phyloP scores from a whole-genome alignment of 768 basidiomycete species.

The Russula virescens region DNA sequence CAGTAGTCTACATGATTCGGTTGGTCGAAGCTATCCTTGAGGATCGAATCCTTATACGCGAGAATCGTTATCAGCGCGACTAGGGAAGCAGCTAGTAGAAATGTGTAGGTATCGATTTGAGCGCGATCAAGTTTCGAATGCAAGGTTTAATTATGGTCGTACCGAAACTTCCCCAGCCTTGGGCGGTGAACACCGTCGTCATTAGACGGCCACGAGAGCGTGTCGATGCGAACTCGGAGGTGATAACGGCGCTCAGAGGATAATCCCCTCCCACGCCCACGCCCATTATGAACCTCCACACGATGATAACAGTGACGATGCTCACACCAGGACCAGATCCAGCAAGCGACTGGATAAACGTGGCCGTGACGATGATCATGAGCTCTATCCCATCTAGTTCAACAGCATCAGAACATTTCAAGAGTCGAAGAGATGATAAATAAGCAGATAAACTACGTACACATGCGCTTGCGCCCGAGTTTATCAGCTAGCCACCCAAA shows the following conservation, averaged over 20 bases:
- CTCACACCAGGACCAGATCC: conserved; percentile 60
- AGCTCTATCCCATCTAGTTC: conserved; percentile 59
- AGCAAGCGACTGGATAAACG: conserved; percentile 75
- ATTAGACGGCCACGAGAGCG: conserved; percentile 77
- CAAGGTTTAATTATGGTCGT: conserved; percentile 23
- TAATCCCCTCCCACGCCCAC: conserved; percentile 88
- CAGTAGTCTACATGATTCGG: conserved; percentile 56
- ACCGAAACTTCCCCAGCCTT: conserved; percentile 89
- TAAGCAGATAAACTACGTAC: conserved; percentile 40
- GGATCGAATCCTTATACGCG: conserved; percentile 59
- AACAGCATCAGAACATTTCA: not conserved
- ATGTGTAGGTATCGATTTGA: not conserved
- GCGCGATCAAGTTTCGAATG: not conserved
- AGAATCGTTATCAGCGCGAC: conserved; percentile 57
- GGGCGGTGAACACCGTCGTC: conserved; percentile 79
- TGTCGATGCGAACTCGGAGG: conserved; percentile 82
- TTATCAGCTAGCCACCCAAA: conserved; percentile 43
- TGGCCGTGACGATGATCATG: conserved; percentile 75
- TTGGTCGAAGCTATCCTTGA: conserved; percentile 39
- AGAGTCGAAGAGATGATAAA: not conserved
- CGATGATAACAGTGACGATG: conserved; percentile 69
- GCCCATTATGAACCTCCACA: conserved; percentile 83
- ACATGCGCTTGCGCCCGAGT: conserved; percentile 50
- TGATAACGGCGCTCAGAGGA: conserved; percentile 78
- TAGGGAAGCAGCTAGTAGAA: conserved; percentile 49